Base-by-base conservation (phyloP, 202 grass and related monocot species). In the Eragrostis tef region DNA sequence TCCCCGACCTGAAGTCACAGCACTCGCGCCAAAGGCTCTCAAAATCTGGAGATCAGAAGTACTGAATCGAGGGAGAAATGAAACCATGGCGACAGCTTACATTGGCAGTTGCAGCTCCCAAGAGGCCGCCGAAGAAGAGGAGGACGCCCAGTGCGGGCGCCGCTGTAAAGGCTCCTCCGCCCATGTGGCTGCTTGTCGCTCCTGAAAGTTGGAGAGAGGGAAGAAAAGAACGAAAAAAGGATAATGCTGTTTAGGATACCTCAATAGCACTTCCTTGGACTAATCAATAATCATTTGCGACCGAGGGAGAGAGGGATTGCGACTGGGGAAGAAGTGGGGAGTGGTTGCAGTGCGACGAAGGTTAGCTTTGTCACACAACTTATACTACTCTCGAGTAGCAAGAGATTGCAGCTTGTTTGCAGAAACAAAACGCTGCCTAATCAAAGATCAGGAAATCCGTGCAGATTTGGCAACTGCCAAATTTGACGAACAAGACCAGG, bases 1-100 rank as follows among this genome's bases (percentile, higher is more conserved):
- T 87, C 89, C 29, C 87, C 87, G 2, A 94, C 21, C 94, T 97
- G 83, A 45, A 77, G 8, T 15, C 57, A 27, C 34, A 54, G 4
- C 45, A 25, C 61, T 3, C 10, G 46, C 15, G 44, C 46, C 20
- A 43, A 12, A 34, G 17, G 39, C 49, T 36, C 31, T 36, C 31
- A 70, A 31, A 67, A 62, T 19, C 34, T 54, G 34, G 17, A 42
- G 19, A 21, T 11, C n/a, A 9, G 19, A 44, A 71, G 46, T 14
- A 11, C 1, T 13, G 9, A 49, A 69, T 41, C 22, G 42, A 80
- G 13, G 43, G 36, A 34, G 44, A 69, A 39, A 39, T 5, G 3
- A 39, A 39, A 5, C 34, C 34, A 39, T 46, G 70, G 6, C 43
- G 45, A 5, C 14, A 49, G 11, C 47, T 86, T 82, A 89, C 87